These are phyloP conservation scores for Mycosphaerella sp. DNA, from an alignment of 2,329 filamentous ascomycete species.

Conservation along the genomic window DNA sequence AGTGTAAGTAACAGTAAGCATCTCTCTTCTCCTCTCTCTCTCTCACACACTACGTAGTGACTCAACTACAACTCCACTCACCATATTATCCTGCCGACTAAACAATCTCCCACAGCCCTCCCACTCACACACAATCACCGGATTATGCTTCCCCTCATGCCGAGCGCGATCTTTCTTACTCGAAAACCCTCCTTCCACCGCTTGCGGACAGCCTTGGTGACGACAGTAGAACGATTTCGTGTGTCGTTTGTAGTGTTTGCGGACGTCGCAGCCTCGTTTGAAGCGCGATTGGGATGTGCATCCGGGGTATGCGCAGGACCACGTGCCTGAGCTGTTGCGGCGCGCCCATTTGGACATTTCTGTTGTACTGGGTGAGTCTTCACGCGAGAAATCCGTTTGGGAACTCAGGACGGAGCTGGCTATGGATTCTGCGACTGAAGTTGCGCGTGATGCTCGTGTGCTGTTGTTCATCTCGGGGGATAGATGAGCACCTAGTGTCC, in stretches of 20 bases:
- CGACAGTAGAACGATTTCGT: conserved; percentile 57
- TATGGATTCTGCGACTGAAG: conserved; percentile 26
- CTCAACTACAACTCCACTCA: conserved; percentile 25
- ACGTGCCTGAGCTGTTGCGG: conserved; percentile 44
- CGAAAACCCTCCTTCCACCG: conserved; percentile 52
- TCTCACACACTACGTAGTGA: too few species aligned
- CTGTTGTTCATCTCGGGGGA: conserved; percentile 16
- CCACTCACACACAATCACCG: conserved; percentile 54
- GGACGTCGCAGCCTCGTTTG: conserved; percentile 53
- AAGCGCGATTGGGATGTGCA: conserved; percentile 55
- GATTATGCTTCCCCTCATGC: conserved; percentile 57
- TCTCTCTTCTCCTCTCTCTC: too few species aligned
- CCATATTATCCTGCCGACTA: conserved; percentile 58
- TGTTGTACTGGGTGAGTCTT: conserved; percentile 28
- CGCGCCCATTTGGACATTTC: conserved; percentile 37
- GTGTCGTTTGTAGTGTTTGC: conserved; percentile 58
- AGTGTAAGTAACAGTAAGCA: background rate
- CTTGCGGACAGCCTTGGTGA: conserved; percentile 52
- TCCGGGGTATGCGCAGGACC: conserved; percentile 53
- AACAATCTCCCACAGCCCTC: conserved; percentile 53
- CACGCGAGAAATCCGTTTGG: conserved; percentile 27
- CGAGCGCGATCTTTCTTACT: conserved; percentile 57
- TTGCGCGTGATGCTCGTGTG: conserved; percentile 19
- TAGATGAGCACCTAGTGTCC: conserved; percentile 14
- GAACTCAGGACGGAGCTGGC: conserved; percentile 25